These are phyloP conservation scores for Erythrobasidium hasegawianum DNA, from an alignment of 1,284 basidiomycete genomes.

Conservation along the genomic window DNA sequence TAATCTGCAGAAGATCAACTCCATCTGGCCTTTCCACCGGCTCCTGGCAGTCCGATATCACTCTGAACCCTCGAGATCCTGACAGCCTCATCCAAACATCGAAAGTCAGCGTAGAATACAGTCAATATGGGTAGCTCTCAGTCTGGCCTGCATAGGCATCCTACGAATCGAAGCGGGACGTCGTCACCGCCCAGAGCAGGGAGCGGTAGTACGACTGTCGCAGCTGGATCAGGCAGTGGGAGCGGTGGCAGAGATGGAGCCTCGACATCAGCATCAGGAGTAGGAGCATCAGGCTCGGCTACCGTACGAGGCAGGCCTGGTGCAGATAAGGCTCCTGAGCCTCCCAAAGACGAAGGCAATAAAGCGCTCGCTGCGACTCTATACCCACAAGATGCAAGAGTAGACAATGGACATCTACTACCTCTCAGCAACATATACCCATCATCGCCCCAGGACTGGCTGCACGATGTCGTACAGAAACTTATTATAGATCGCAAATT, in stretches of 20 bases:
- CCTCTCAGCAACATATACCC: slow-evolving; percentile 84
- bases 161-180: too few species aligned
- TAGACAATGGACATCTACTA: slow-evolving; percentile 65
- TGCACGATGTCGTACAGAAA: slow-evolving; percentile 76
- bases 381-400: slow-evolving; percentile 55
- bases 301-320: background rate
- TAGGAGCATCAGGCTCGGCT: background rate
- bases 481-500: slow-evolving; percentile 81
- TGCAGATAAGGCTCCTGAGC: slow-evolving; percentile 10
- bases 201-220: too few species aligned
- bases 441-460: slow-evolving; percentile 70
- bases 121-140: too few species aligned
- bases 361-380: slow-evolving; percentile 51
- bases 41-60: too few species aligned
- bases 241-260: background rate
- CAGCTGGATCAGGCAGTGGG: background rate
- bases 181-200: too few species aligned
- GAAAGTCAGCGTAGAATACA: too few species aligned
- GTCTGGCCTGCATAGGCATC: too few species aligned
- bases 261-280: background rate
- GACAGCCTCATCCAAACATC: too few species aligned
- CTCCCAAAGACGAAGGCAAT: slow-evolving; percentile 19
- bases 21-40: too few species aligned
- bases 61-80: too few species aligned
- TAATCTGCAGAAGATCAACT: too few species aligned